Evolutionary conservation across 1,284 basidiomycete species (phyloP).

Genomic region (Boletus semigastroideus): DNA sequence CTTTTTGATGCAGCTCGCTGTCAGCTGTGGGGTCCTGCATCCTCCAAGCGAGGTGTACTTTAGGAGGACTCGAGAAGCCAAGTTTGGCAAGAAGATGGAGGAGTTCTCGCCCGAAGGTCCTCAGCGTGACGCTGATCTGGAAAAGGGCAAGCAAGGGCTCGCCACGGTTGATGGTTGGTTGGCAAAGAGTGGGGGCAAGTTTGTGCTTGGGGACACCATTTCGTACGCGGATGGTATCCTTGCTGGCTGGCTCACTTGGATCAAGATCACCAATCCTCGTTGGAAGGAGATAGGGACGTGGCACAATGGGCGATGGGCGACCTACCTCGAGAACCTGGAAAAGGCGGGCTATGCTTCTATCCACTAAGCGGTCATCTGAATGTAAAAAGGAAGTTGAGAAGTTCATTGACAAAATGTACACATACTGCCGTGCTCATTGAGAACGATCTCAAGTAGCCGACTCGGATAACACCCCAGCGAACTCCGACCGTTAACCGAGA

Average conservation of each 20-base stretch:
- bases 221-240: conserved; percentile 38
- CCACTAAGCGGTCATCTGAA: conserved; percentile 1
- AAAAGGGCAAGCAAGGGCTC: conserved; percentile 26
- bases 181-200: conserved; percentile 27
- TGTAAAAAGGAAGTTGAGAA: background rate
- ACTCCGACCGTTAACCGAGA: conserved; percentile 1
- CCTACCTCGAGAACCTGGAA: conserved; percentile 28
- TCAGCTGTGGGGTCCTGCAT: conserved; percentile 22
- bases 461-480: conserved; percentile 6
- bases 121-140: conserved; percentile 25
- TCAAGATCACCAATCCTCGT: conserved; percentile 23
- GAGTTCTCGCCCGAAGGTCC: conserved; percentile 33
- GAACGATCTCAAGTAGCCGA: background rate
- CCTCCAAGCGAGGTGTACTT: conserved; percentile 35
- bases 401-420: too few relatives aligned
- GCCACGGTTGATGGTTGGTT: conserved; percentile 26
- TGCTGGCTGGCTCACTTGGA: conserved; percentile 30
- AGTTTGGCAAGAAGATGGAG: conserved; percentile 33
- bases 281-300: conserved; percentile 32
- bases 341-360: conserved; percentile 25
- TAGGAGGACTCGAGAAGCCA: conserved; percentile 30
- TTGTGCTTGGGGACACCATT: conserved; percentile 36
- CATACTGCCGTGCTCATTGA: background rate
- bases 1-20: conserved; percentile 18
- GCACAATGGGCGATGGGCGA: conserved; percentile 37